Evolutionary conservation across 768 basidiomycete species (phyloP).

Genomic region (Phylloporus rhodoxanthus): DNA sequence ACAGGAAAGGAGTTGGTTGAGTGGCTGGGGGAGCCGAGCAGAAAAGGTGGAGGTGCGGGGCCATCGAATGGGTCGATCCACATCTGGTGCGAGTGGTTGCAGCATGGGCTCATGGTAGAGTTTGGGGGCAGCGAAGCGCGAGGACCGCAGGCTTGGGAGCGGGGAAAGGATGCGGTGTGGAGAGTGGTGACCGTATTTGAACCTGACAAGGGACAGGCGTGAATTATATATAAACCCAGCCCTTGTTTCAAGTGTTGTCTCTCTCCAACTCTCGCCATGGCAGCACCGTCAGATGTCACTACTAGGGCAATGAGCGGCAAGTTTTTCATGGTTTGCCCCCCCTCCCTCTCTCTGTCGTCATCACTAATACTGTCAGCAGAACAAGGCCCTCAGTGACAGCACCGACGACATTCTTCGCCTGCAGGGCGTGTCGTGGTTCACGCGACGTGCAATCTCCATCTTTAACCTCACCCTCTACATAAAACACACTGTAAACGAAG

Average conservation of each 20-base stretch:
- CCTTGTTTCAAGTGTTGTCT: neutral
- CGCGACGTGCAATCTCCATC: slow-evolving; percentile 52
- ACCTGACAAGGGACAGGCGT: too few relatives aligned
- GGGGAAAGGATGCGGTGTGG: slow-evolving; percentile 78
- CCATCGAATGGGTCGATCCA: slow-evolving; percentile 80
- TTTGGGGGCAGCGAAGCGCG: slow-evolving; percentile 73
- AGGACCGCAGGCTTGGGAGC: slow-evolving; percentile 84
- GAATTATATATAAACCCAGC: neutral
- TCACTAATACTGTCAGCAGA: slow-evolving; percentile 36
- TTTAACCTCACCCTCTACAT: slow-evolving; percentile 55
- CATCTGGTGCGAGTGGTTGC: slow-evolving; percentile 92
- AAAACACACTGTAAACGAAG: slow-evolving; percentile 60
- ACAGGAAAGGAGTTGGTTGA: slow-evolving; percentile 76
- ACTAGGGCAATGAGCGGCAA: slow-evolving; percentile 57
- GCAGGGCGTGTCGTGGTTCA: slow-evolving; percentile 72
- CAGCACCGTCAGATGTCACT: slow-evolving; percentile 54
- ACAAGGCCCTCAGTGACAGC: slow-evolving; percentile 58
- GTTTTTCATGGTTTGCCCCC: slow-evolving; percentile 49
- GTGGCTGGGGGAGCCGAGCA: slow-evolving; percentile 74
- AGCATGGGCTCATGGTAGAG: slow-evolving; percentile 77
- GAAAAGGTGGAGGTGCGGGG: slow-evolving; percentile 87
- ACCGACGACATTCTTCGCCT: slow-evolving; percentile 59
- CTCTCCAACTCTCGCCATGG: slow-evolving; percentile 40
- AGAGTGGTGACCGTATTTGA: slow-evolving; percentile 63
- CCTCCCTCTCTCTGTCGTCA: neutral